phyloP scores from a whole-genome alignment of 108 stramenopile species.

The Nannochloropsis oceanica region DNA sequence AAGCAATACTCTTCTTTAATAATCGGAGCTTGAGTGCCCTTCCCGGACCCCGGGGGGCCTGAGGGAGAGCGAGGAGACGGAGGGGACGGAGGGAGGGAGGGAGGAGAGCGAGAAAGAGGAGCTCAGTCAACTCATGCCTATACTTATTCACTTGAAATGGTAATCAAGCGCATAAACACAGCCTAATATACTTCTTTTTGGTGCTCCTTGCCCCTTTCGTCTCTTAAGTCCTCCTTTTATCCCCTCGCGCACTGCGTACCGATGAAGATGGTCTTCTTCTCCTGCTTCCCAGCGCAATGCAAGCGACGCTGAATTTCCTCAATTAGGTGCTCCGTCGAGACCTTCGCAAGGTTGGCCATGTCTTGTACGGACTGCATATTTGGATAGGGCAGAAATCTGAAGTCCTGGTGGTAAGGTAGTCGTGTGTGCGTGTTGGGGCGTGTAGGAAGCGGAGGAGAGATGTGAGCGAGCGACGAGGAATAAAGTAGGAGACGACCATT shows the following conservation, averaged over 20 bases:
- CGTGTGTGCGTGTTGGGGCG: not conserved
- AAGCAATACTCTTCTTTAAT: conserved; percentile 35
- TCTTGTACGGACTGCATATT: not conserved
- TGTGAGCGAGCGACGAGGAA: not conserved
- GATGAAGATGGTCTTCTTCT: conserved; percentile 32
- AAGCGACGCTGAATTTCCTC: conserved; percentile 14
- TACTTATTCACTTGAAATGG: not conserved
- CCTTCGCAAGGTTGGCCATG: not conserved
- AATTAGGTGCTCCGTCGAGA: conserved; percentile 13
- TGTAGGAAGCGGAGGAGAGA: not conserved
- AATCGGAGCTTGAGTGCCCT: conserved; percentile 41
- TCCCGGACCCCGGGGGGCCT: conserved; percentile 43
- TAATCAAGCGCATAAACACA: not conserved
- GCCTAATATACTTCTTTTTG: not conserved
- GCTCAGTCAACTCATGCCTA: not conserved
- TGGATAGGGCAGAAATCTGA: not conserved
- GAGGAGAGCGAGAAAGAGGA: not conserved
- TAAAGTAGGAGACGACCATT: not conserved
- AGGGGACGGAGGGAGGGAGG: not conserved
- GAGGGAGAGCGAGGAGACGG: not conserved
- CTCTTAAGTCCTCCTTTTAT: not conserved
- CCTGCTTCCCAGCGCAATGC: conserved; percentile 23
- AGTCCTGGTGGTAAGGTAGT: not conserved
- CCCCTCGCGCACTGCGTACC: not conserved
- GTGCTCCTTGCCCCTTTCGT: not conserved